Conservation (phyloP, 805 yeast genomes). For the Candida multigemmis region DNA sequence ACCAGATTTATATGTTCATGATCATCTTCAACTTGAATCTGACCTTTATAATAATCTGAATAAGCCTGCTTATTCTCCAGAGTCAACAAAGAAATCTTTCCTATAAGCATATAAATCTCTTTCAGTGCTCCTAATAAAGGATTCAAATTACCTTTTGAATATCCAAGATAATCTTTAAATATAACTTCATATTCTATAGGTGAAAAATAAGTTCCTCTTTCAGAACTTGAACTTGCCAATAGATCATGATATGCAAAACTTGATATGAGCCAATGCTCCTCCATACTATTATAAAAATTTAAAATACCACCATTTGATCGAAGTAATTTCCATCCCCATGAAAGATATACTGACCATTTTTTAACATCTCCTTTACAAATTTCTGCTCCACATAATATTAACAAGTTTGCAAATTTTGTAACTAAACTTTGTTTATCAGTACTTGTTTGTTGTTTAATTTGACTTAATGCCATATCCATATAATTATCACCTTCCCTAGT, state of each 20-base stretch:
- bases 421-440: constrained; percentile 24
- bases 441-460: constrained; percentile 11
- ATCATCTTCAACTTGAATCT: constrained; percentile 8
- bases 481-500: constrained; percentile 40
- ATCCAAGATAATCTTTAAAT: constrained; percentile 26
- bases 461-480: constrained; percentile 37
- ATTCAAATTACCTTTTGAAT: constrained; percentile 40
- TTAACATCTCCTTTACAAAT: constrained; percentile 76
- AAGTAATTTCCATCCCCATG: constrained; percentile 58
- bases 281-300: constrained; percentile 40
- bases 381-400: constrained; percentile 71
- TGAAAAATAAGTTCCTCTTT: constrained; percentile 59
- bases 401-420: constrained; percentile 50
- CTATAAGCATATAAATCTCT: constrained; percentile 56
- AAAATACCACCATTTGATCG: constrained; percentile 56
- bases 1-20: constrained; percentile 12
- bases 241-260: constrained; percentile 79
- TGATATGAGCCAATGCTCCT: constrained; percentile 64
- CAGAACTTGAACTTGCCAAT: constrained; percentile 50
- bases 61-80: constrained; percentile 2
- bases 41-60: constrained; percentile 3
- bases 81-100: constrained; percentile 57
- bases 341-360: constrained; percentile 62
- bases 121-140: constrained; percentile 70
- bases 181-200: constrained; percentile 49